Evolutionary conservation across 108 stramenopile genomes (phyloP).

Genomic region (Aureococcus anophagefferens): DNA sequence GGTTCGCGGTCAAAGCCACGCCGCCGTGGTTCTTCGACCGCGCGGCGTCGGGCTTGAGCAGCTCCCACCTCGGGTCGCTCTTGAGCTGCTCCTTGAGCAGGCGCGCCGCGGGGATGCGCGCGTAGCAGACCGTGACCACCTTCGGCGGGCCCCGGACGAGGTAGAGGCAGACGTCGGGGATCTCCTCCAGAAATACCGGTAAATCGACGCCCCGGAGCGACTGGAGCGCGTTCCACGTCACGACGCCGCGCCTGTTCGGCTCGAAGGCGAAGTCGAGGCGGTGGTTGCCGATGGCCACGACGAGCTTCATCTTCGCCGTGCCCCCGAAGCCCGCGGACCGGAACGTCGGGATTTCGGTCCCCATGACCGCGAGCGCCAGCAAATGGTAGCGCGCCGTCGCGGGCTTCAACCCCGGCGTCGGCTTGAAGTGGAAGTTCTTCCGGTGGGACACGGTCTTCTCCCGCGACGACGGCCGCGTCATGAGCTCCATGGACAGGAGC

Average conservation of each 20-base stretch:
- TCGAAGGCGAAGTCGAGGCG: slow-evolving; percentile 12
- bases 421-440: neutral
- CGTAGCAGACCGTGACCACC: neutral
- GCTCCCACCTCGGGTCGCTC: slow-evolving; percentile 22
- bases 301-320: slow-evolving; percentile 20
- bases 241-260: slow-evolving; percentile 23
- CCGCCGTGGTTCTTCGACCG: neutral
- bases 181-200: slow-evolving; percentile 23
- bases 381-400: slow-evolving; percentile 13
- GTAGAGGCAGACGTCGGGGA: slow-evolving; percentile 32
- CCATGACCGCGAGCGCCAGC: slow-evolving; percentile 21
- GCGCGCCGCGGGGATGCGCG: neutral
- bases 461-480: slow-evolving; percentile 6
- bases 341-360: slow-evolving; percentile 23
- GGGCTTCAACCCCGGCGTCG: slow-evolving; percentile 1
- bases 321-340: neutral
- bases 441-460: neutral
- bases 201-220: slow-evolving; percentile 5
- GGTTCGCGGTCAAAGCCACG: neutral
- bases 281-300: slow-evolving; percentile 16
- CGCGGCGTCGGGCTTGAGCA: slow-evolving; percentile 34
- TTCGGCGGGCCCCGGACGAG: neutral
- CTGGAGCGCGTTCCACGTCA: slow-evolving; percentile 21
- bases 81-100: slow-evolving; percentile 19
- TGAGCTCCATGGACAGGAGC: slow-evolving; percentile 2